A percentile compares a stretch with the other conserved stretches of the same genome.
phyloP scores from a whole-genome alignment of 23 red algal genomes.

The Gracilariopsis chorda region DNA sequence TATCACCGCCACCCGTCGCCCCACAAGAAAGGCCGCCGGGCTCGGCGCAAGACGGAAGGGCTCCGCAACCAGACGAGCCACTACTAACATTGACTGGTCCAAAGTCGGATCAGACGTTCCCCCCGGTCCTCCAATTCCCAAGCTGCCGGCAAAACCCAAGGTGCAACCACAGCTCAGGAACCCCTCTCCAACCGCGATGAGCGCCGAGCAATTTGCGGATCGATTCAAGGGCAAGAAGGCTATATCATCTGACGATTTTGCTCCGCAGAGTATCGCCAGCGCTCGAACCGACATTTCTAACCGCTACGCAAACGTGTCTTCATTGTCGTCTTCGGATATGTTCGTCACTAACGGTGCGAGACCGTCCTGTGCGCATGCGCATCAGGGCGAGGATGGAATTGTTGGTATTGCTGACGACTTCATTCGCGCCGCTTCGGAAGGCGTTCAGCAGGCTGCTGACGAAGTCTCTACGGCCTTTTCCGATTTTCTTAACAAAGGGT shows the following conservation, averaged over 20 bases:
- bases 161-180: neutral
- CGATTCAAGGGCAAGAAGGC: conserved; percentile 54
- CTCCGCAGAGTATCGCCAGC: neutral
- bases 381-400: neutral
- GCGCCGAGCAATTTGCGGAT: conserved; percentile 35
- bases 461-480: conserved; percentile 53
- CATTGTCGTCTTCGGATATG: neutral
- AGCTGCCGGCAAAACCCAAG: conserved; percentile 32
- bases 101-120: conserved; percentile 67
- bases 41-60: conserved; percentile 44
- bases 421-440: conserved; percentile 38
- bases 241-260: conserved; percentile 74
- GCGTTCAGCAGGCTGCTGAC: conserved; percentile 40
- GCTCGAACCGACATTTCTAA: neutral
- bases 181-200: neutral
- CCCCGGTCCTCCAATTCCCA: conserved; percentile 34
- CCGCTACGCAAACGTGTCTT: neutral
- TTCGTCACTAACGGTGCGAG: neutral
- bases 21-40: neutral
- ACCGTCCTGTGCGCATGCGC: neutral
- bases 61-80: neutral
- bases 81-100: conserved; percentile 47
- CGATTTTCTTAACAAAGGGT: conserved; percentile 63
- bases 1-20: conserved; percentile 36
- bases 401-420: conserved; percentile 44